Evolutionary conservation across 805 yeast species (phyloP).

Genomic region (Torulaspora franciscae): DNA sequence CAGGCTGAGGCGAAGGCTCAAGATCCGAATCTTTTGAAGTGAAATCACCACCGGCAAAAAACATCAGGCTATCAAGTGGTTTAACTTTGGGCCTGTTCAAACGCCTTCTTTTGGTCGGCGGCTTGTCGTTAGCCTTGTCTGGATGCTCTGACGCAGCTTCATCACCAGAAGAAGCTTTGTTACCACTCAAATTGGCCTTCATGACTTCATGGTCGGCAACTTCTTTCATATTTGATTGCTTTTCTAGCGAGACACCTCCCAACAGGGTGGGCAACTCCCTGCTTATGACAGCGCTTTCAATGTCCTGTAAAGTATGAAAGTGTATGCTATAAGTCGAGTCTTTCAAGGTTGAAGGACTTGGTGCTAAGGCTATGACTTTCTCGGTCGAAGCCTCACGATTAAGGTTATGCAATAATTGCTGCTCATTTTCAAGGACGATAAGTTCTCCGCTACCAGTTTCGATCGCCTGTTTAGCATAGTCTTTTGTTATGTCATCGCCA

Average conservation of each 20-base stretch:
- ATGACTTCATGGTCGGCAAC: background rate
- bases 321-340: constrained; percentile 20
- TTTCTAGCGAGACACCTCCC: no score
- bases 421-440: background rate
- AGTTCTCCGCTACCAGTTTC: constrained; percentile 8
- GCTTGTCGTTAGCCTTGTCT: background rate
- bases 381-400: background rate
- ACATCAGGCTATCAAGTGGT: constrained; percentile 36
- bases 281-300: constrained; percentile 15
- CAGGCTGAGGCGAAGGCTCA: background rate
- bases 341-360: constrained; percentile 16
- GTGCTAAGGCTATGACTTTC: background rate
- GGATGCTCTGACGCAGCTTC: background rate
- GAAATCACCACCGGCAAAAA: constrained; percentile 39
- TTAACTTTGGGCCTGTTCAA: constrained; percentile 28
- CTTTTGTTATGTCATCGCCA: background rate
- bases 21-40: background rate
- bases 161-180: background rate
- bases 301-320: constrained; percentile 27
- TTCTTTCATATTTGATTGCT: no score
- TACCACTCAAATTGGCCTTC: background rate
- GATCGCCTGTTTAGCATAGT: constrained; percentile 1
- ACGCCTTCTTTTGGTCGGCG: constrained; percentile 20
- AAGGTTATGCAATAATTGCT: background rate
- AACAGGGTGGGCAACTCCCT: no score